Conservation (phyloP, 1,139 yeast species). For the Wickerhamomyces sp. region DNA sequence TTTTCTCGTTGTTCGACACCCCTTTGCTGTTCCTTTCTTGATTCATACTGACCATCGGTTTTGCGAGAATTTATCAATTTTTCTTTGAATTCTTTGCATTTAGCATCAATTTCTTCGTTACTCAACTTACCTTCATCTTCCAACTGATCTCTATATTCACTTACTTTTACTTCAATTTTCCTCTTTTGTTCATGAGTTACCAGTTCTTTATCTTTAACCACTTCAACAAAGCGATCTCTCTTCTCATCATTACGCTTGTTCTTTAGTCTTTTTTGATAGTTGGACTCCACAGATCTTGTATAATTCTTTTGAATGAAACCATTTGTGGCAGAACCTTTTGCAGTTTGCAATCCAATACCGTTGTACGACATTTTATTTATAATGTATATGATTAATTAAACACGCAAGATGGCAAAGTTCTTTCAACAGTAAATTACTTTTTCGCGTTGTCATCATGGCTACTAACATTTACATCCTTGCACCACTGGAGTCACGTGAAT, state of each 20-base stretch:
- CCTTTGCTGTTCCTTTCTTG: not conserved
- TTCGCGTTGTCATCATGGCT: too few relatives aligned
- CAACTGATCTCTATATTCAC: slow-evolving; percentile 21
- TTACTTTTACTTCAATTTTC: slow-evolving; percentile 17
- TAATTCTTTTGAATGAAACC: slow-evolving; percentile 24
- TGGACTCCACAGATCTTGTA: slow-evolving; percentile 13
- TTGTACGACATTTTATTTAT: slow-evolving; percentile 28
- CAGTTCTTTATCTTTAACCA: slow-evolving; percentile 15
- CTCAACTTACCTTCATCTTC: slow-evolving; percentile 20
- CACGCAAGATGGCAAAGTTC: too few relatives aligned
- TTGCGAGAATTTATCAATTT: slow-evolving; percentile 8
- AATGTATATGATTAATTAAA: too few relatives aligned
- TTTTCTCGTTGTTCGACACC: slow-evolving; percentile 8
- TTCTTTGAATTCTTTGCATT: slow-evolving; percentile 15
- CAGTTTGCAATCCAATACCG: slow-evolving; percentile 25
- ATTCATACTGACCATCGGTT: slow-evolving; percentile 3
- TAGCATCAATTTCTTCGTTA: slow-evolving; percentile 19
- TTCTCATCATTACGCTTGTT: slow-evolving; percentile 13
- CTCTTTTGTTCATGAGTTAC: slow-evolving; percentile 18
- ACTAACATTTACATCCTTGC: too few relatives aligned
- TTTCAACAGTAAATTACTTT: too few relatives aligned
- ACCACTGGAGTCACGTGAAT: too few relatives aligned
- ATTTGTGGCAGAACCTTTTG: slow-evolving; percentile 25
- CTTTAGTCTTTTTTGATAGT: slow-evolving; percentile 17
- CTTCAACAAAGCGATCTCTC: slow-evolving; percentile 5